These are phyloP conservation scores for Datura wrightii DNA, from an alignment of 257 asterid genomes.

Conservation along the genomic window DNA sequence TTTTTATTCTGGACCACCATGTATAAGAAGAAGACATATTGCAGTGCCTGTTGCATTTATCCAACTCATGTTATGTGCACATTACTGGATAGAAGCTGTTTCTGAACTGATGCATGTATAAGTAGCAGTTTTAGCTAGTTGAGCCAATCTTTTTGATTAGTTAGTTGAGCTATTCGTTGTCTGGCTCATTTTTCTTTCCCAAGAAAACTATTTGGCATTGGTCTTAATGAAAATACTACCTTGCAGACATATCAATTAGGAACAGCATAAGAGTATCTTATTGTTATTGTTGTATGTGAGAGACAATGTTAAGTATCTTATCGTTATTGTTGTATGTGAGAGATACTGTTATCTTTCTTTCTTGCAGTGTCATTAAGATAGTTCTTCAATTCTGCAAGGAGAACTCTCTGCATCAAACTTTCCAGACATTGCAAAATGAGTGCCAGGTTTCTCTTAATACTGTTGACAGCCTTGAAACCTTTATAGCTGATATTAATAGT, in stretches of 20 bases:
- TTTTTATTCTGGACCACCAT: not conserved
- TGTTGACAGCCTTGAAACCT: slow-evolving; percentile 91
- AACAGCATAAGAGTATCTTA: not conserved
- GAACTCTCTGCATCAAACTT: slow-evolving; percentile 88
- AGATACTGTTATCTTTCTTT: not conserved
- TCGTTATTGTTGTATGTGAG: not conserved
- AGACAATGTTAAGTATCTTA: not conserved
- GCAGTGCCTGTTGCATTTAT: not conserved
- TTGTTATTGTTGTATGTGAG: not conserved
- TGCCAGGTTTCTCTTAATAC: slow-evolving; percentile 97
- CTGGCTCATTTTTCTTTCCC: slow-evolving; percentile 4
- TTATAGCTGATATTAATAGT: slow-evolving; percentile 85
- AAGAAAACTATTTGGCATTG: not conserved
- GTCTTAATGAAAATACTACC: not conserved
- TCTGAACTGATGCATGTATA: not conserved
- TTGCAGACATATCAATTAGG: not conserved
- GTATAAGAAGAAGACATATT: not conserved
- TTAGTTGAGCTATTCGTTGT: not conserved
- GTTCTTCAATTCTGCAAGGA: slow-evolving; percentile 99
- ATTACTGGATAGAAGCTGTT: slow-evolving; percentile 17
- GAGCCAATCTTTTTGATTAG: not conserved
- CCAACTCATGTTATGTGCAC: not conserved
- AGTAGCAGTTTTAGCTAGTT: slow-evolving; percentile 1
- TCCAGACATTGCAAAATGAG: slow-evolving; percentile 87
- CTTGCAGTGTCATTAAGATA: slow-evolving; percentile 89